Evolutionary conservation across 78 protist species (phyloP).

Genomic region (Dictyostelium firmibasis): DNA sequence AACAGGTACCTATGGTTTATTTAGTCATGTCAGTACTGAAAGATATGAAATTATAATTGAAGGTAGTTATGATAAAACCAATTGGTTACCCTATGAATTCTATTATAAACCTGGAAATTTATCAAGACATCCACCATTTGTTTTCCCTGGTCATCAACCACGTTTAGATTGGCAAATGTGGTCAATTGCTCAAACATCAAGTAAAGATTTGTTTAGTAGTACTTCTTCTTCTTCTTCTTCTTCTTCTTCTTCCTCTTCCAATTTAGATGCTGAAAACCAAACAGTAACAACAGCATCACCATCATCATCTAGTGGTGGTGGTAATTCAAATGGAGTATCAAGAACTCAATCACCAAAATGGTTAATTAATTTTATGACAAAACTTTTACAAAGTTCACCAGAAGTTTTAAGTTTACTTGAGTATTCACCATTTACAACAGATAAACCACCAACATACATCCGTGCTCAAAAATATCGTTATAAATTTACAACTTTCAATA

Average conservation of each 20-base stretch:
- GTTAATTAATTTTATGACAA: slow-evolving; percentile 65
- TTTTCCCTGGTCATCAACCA: slow-evolving; percentile 88
- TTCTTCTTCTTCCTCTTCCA: not conserved
- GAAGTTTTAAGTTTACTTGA: slow-evolving; percentile 25
- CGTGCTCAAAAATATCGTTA: slow-evolving; percentile 52
- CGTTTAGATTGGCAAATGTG: slow-evolving; percentile 92
- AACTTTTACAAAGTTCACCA: slow-evolving; percentile 40
- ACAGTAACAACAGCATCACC: not conserved
- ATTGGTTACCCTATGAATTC: slow-evolving; percentile 69
- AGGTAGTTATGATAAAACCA: slow-evolving; percentile 38
- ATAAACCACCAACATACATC: slow-evolving; percentile 34
- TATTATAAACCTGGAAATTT: slow-evolving; percentile 72
- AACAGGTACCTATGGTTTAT: slow-evolving; percentile 82
- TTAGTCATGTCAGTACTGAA: slow-evolving; percentile 80
- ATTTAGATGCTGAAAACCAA: not conserved
- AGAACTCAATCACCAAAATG: slow-evolving; percentile 44
- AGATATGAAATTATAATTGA: slow-evolving; percentile 79
- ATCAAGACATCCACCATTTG: slow-evolving; percentile 60
- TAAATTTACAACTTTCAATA: slow-evolving; percentile 29
- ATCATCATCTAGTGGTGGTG: not conserved
- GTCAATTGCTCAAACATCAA: slow-evolving; percentile 81
- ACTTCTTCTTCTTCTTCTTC: not conserved
- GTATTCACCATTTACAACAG: slow-evolving; percentile 39
- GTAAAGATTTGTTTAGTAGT: not conserved
- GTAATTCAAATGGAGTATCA: not conserved